Conservation (phyloP, 148 eudicot genomes). For the Rhododendron henanense region DNA sequence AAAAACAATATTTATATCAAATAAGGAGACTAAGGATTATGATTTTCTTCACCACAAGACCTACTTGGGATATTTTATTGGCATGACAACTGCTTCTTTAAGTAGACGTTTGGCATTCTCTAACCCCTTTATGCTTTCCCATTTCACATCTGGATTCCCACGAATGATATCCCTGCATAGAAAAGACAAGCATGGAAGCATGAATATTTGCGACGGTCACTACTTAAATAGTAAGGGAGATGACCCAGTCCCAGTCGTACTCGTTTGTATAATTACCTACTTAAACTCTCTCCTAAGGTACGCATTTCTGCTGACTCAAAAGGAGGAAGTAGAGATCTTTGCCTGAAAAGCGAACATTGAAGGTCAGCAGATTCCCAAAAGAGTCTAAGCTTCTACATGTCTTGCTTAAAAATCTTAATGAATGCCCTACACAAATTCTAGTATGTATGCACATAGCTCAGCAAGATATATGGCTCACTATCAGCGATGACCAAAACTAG, state of each 20-base stretch:
- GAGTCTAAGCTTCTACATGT: not conserved
- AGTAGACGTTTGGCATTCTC: slow-evolving; percentile 91
- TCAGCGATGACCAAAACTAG: not conserved
- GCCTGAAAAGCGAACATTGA: slow-evolving; percentile 50
- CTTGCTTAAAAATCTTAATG: not conserved
- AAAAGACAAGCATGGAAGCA: slow-evolving; percentile 2
- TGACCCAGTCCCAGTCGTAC: not conserved
- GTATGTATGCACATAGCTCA: not conserved
- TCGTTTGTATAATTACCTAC: slow-evolving; percentile 39
- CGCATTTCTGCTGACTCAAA: slow-evolving; percentile 91
- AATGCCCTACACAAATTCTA: not conserved
- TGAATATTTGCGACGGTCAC: not conserved
- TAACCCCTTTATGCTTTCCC: slow-evolving; percentile 94
- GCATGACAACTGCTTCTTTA: slow-evolving; percentile 99
- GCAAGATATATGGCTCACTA: not conserved
- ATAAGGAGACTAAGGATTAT: not conserved
- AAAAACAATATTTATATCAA: not conserved
- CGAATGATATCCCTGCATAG: slow-evolving; percentile 83
- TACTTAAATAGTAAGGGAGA: not conserved
- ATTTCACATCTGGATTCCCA: slow-evolving; percentile 85
- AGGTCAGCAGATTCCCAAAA: slow-evolving; percentile 19
- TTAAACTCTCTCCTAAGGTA: slow-evolving; percentile 79
- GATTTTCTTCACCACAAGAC: slow-evolving; percentile 22
- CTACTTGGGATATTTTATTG: slow-evolving; percentile 95
- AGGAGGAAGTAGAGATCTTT: slow-evolving; percentile 86